A percentile compares a stretch with the other conserved stretches of the same genome.
These are phyloP conservation scores for Talaromyces atroroseus DNA, from an alignment of 2,329 filamentous ascomycete species.

Conservation along the genomic window DNA sequence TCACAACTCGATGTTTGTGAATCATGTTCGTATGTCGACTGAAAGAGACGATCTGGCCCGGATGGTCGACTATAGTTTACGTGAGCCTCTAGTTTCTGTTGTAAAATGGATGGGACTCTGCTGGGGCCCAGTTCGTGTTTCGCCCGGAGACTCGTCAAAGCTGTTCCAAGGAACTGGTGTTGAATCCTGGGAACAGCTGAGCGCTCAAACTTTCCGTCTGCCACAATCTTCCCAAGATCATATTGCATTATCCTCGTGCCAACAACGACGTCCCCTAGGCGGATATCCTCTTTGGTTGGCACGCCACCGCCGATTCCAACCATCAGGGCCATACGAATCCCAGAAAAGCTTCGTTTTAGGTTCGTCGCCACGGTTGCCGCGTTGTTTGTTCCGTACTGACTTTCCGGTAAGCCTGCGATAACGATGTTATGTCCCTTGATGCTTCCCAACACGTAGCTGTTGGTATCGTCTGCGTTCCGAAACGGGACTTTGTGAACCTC, in stretches of 20 bases:
- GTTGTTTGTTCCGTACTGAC: constrained; percentile 2
- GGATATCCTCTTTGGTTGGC: constrained; percentile 3
- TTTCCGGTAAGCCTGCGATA: constrained; percentile 15
- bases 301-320: constrained; percentile 13
- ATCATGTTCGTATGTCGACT: not conserved
- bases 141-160: not conserved
- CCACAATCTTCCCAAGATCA: constrained; percentile 3
- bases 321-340: constrained; percentile 9
- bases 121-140: not conserved
- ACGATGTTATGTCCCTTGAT: constrained; percentile 17
- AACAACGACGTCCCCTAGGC: constrained; percentile 8
- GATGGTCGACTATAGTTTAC: not conserved
- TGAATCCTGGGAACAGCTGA: not conserved
- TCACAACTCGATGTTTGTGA: not conserved
- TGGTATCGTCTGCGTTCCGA: not conserved
- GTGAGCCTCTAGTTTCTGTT: not conserved
- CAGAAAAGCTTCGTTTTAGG: constrained; percentile 1
- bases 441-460: constrained; percentile 16
- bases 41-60: not conserved
- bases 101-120: not conserved
- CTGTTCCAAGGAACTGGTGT: not conserved
- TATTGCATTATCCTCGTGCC: constrained; percentile 7
- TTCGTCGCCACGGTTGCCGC: not conserved
- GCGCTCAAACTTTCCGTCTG: not conserved
- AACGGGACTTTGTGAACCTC: not conserved